Evolutionary conservation across 768 basidiomycete species (phyloP), one percentile per base, ranked within the genome.

Genomic region (Panaeolus cyanescens): DNA sequence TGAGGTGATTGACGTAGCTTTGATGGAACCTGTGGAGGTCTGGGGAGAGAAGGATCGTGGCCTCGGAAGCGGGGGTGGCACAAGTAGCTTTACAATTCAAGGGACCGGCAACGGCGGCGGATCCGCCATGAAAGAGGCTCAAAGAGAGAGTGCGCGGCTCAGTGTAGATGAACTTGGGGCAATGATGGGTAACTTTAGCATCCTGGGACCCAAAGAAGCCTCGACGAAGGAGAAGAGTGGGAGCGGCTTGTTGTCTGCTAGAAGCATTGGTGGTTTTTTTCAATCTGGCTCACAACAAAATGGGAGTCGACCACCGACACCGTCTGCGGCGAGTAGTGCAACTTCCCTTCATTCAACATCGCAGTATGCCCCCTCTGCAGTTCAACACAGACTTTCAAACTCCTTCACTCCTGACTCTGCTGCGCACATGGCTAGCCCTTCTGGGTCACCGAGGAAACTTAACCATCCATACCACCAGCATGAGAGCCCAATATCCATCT

Each of bases 21-120:
- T 89, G n/a, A 75, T 95, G 2, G 93, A 95, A 68, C 90, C 91
- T 2, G 81, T 92, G 7, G 93, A 95, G 69, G 85, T 94, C 56
- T 89, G 85, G 85, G 82, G 70, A 45, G 77, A 77, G 56, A 74
- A 72, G 40, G 67, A 67, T 17, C 62, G 58, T 50, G 45, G 45
- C 0, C 45, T 50, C 25, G 45, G 45, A 28, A 28, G 45, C 15
- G 45, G 45, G 22, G 45, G 45, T 50, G 59, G 62, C 31, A 56
- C 56, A 28, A 56, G 62, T 25, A 50, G 45, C 30, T 50, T 9
- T 50, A 30, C 45, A 25, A 50, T 50, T 28, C 45, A 50, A 15
- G 45, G 45, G 8, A 50, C 25, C 25, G 45, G 22, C 22, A 50
- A 50, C 30, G 45, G 45, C 30, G 45, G 45, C 10, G 45, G 45